Base-by-base conservation (phyloP, 257 asterid genomes). In the Capsicum rhomboideum region DNA sequence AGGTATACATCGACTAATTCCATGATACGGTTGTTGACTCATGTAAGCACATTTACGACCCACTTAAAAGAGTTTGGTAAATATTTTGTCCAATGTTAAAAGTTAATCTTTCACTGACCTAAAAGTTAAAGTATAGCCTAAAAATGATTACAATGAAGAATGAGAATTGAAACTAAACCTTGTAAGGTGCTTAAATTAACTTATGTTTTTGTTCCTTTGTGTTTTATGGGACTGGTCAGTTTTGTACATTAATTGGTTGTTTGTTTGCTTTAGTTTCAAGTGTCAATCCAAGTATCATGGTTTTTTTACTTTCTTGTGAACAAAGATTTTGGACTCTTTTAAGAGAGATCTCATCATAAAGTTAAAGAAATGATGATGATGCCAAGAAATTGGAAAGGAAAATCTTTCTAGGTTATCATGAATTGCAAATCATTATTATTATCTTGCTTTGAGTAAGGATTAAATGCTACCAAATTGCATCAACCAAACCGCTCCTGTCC, bases 231-330 rank as follows among this genome's bases (percentile, higher is more conserved):
- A 7, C 23, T 21, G n/a, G 40, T 74, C 75, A n/a, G 46, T 18
- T 69, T 75, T 14, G 21, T 49, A 75, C 14, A 26, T 23, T n/a
- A n/a, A n/a, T 49, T 75, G 81, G 49, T 50, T 23, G 80, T 2
- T 49, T 34, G 23, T 29, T 82, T 81, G 74, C 85, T 72, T 82
- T 59, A 72, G 64, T 72, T 82, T 58, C 59, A 85, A 82, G 87
- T 74, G 53, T 82, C 72, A 75, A 75, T 75, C 42, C 26, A 49
- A 75, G 81, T 75, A 74, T 75, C 7, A 75, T 75, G 26, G 16
- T 26, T 42, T 44, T 34, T 69, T 12, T 3, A 58, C 59, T 85
- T 20, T 69, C 82, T 79, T 44, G 82, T 13, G 69, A 80, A 49
- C 55, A 78, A 85, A 85, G 37, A 66, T 80, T 69, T 56, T 71